These are phyloP conservation scores for Apiospora koreana DNA, from an alignment of 2,329 filamentous ascomycete genomes.

Conservation along the genomic window DNA sequence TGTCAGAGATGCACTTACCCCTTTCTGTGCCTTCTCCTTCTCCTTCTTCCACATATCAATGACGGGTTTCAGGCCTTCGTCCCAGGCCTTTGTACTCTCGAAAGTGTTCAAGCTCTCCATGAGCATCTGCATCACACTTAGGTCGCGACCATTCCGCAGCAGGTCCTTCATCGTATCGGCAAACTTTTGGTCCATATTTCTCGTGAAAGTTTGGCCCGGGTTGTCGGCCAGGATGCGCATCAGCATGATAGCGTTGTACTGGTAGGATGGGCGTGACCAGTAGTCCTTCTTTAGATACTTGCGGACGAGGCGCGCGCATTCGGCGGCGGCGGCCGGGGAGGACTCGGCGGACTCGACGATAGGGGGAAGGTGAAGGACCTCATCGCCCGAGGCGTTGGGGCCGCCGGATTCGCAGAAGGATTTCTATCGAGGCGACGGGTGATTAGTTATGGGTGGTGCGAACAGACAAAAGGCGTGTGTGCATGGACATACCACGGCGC, in stretches of 20 bases:
- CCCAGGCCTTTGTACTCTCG: constrained; percentile 69
- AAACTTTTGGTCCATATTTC: constrained; percentile 85
- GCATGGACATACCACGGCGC: constrained; percentile 63
- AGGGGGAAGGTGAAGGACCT: constrained; percentile 86
- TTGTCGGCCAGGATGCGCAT: constrained; percentile 91
- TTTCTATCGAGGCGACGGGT: constrained; percentile 50
- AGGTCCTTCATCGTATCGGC: constrained; percentile 74
- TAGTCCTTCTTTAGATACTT: constrained; percentile 79
- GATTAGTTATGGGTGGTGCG: not conserved
- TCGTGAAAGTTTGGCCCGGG: constrained; percentile 86
- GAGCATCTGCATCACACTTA: constrained; percentile 79
- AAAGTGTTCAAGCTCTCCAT: constrained; percentile 84
- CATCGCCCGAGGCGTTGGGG: constrained; percentile 68
- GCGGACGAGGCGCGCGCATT: constrained; percentile 78
- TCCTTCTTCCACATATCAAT: constrained; percentile 89
- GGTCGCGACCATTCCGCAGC: constrained; percentile 69
- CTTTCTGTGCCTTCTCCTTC: constrained; percentile 64
- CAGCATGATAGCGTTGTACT: constrained; percentile 97
- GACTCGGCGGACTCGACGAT: constrained; percentile 97
- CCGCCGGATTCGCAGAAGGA: constrained; percentile 78
- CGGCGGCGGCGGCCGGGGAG: constrained; percentile 79
- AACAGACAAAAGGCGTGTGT: too few species aligned
- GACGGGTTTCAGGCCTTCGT: constrained; percentile 71
- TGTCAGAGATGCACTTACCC: not conserved
- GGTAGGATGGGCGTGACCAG: constrained; percentile 64